Evolutionary conservation across 441 rosid species (phyloP), one percentile per base, ranked within the genome.

Genomic region (Lagerstroemia fauriei): DNA sequence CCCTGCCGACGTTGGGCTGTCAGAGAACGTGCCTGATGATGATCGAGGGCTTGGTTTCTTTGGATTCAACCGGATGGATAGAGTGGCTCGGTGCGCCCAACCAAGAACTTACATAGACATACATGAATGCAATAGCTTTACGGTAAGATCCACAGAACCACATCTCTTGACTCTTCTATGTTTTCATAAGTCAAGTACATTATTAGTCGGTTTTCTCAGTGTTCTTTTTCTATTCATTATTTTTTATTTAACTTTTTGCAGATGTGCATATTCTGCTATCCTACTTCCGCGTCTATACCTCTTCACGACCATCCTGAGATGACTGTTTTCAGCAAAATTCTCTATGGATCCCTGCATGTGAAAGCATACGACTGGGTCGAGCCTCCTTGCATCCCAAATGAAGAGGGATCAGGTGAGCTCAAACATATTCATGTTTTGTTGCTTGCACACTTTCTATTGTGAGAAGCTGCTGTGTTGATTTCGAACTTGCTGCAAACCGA

Each of bases 181-280:
- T 51, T 8, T 51, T 51, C 57, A 51, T 12, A 38, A n/a, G 50
- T 18, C 27, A 34, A 7, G 24, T 38, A 50, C 24, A 48, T 29
- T n/a, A 25, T 53, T 27, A 32, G 41, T 63, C 27, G 41, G 10
- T 77, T 4, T 48, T 83, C 27, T 73, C 20, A 6, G 44, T 38
- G 44, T 1, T 74, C 20, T 22, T 20, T 12, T 10, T 69, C n/a
- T n/a, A n/a, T n/a, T n/a, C n/a, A n/a, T n/a, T n/a, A n/a, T n/a
- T 47, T 81, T 41, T 61, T 31, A 1, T 78, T 18, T 24, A 18
- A 9, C 14, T 71, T 48, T 84, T 25, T 86, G 89, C 93, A 95
- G 99, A 95, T 95, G 91, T 95, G 99, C 83, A 85, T 96, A 81
- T 96, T 94, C 89, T 90, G 95, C 89, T 93, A 94, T 90, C 98